Base-by-base conservation (phyloP, 1,139 yeast species). In the Candida sp. region DNA sequence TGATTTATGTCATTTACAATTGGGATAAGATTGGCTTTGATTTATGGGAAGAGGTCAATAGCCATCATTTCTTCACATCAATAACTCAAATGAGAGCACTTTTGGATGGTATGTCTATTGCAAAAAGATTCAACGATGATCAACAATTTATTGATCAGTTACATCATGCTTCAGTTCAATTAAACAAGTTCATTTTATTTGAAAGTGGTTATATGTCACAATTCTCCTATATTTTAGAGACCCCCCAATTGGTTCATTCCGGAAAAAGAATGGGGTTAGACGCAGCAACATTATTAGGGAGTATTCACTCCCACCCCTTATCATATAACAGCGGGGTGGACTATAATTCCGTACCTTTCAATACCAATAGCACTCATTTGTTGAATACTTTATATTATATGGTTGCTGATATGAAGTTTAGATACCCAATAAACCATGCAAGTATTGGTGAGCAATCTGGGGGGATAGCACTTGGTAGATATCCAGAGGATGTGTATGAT, bases 401-500 rank as follows among this genome's bases (percentile, higher is more conserved):
- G 59, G 74, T 84, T 3, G 66, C 73, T 36, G 86, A 84, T 49
- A 88, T 89, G 95, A 77, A 77, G 48, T 59, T 68, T 34, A 67
- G 93, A 44, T 90, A 86, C 59, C 95, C 96, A 1, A 76, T 91
- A 35, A 91, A 91, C 62, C 77, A 73, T 44, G 61, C 64, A 8
- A 64, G 74, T 41, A 59, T 73, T 21, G 69, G 72, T 2, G 45
- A 46, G 5, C 45, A 48, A 29, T 64, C 65, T 21, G 54, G 66
- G 22, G 95, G 95, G 0, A 81, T 84, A 36, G 96, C 87, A 0
- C 65, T 91, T 40, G 99, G 99, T 2, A 72, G 99, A 56, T 93
- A 93, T 57, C 97, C 97, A 0, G 98, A 91, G 57, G 99, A 93
- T 64, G 64, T 86, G 9, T 93, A 93, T 61, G 87, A 91, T 62